Conservation (phyloP, 345 rosid species). For the Carallia pectinifolia region DNA sequence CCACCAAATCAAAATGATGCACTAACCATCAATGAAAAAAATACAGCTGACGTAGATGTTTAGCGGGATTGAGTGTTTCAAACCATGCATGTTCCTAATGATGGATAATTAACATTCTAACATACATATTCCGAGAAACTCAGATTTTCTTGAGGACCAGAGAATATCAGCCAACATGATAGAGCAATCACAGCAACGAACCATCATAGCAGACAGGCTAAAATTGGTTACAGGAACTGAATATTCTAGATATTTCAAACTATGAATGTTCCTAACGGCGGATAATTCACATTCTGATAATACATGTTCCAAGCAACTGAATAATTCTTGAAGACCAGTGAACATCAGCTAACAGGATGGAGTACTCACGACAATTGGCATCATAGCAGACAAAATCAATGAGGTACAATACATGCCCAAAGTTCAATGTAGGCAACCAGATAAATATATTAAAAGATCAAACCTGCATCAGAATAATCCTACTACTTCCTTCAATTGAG, state of each 20-base stretch:
- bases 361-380: not conserved
- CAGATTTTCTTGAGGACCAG: not conserved
- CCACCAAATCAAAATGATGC: slow-evolving; percentile 22
- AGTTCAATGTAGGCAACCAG: not conserved
- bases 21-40: not conserved
- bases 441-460: not conserved
- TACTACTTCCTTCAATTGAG: not conserved
- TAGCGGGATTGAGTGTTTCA: not conserved
- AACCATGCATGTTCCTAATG: not conserved
- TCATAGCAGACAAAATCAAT: no score
- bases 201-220: not conserved
- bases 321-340: not conserved
- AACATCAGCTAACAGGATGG: not conserved
- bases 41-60: not conserved
- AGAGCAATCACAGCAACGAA: not conserved
- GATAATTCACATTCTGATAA: not conserved
- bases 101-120: not conserved
- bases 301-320: not conserved
- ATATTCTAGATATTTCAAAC: no score
- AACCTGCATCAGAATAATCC: no score
- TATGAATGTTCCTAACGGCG: no score
- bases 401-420: not conserved
- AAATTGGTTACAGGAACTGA: no score
- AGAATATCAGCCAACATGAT: not conserved
- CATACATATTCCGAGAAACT: not conserved